A percentile compares a stretch with the other conserved stretches of the same genome.
Evolutionary conservation across 768 basidiomycete genomes (phyloP).

Genomic region (Boletus coccyginus): DNA sequence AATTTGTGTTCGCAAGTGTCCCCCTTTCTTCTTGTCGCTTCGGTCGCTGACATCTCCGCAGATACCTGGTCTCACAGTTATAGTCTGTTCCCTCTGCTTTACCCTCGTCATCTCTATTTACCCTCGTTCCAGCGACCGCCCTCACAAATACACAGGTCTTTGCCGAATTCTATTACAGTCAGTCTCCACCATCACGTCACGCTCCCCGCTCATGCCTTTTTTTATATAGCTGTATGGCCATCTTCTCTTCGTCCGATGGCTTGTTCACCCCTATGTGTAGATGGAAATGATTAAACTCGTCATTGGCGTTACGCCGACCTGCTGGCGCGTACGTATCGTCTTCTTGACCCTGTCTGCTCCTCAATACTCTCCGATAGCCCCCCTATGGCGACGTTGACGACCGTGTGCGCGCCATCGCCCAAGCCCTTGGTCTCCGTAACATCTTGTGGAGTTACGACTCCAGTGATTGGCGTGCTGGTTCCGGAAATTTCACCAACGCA

Average conservation of each 20-base stretch:
- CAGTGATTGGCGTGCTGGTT: constrained; percentile 69
- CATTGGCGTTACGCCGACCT: constrained; percentile 54
- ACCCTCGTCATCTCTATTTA: neutral
- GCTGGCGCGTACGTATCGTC: constrained; percentile 48
- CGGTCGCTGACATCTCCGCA: neutral
- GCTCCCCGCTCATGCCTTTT: neutral
- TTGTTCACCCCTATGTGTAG: constrained; percentile 19
- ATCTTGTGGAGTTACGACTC: constrained; percentile 73
- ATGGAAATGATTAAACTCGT: constrained; percentile 55
- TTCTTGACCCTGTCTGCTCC: no score
- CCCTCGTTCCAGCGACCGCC: constrained; percentile 45
- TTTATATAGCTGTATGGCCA: no score
- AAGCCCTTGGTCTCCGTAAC: constrained; percentile 64
- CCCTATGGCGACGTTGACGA: constrained; percentile 72
- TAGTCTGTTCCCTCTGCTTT: constrained; percentile 35
- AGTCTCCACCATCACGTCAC: constrained; percentile 14
- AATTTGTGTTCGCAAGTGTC: constrained; percentile 54
- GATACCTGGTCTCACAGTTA: constrained; percentile 40
- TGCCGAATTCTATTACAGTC: constrained; percentile 76
- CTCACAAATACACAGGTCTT: constrained; percentile 64
- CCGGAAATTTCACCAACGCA: constrained; percentile 40
- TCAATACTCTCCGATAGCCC: no score
- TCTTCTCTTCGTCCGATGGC: no score
- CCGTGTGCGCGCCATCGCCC: constrained; percentile 69
- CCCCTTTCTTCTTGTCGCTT: neutral